Conservation (phyloP, 129 eudicot genomes). For the Centella asiatica region DNA sequence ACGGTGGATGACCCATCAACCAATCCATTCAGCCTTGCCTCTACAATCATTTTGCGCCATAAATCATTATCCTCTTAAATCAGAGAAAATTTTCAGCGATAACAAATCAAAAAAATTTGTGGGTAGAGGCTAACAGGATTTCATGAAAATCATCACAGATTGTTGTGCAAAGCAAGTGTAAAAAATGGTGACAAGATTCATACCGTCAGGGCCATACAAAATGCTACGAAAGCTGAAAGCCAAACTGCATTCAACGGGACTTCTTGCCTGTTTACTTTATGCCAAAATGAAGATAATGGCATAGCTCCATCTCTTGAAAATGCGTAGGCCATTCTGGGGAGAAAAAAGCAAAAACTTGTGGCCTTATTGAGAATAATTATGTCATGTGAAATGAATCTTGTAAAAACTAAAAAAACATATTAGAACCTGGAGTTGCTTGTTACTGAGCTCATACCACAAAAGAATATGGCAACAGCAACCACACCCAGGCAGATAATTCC, state of each 20-base stretch:
- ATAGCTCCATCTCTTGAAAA: conserved; percentile 98
- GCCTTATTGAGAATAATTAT: neutral
- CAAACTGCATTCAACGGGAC: conserved; percentile 94
- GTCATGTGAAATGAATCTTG: neutral
- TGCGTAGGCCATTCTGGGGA: conserved; percentile 86
- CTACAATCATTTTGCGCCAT: no score
- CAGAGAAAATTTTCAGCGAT: neutral
- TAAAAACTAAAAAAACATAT: neutral
- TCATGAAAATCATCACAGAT: neutral
- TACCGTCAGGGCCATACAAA: conserved; percentile 99
- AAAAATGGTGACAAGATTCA: neutral
- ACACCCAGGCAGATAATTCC: conserved; percentile 79
- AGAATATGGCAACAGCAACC: conserved; percentile 89
- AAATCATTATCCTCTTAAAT: neutral
- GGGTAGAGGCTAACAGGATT: neutral
- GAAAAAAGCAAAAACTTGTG: neutral
- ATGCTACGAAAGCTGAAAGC: conserved; percentile 74
- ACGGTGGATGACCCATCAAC: no score
- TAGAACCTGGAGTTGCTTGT: conserved; percentile 95
- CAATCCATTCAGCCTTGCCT: no score
- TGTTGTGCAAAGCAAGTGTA: neutral
- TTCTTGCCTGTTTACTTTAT: conserved; percentile 80
- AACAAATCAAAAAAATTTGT: neutral
- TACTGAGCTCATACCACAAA: conserved; percentile 95
- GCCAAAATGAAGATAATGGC: conserved; percentile 90